Evolutionary conservation across 2,329 filamentous ascomycete species (phyloP).

Genomic region (Nakataea oryzae): DNA sequence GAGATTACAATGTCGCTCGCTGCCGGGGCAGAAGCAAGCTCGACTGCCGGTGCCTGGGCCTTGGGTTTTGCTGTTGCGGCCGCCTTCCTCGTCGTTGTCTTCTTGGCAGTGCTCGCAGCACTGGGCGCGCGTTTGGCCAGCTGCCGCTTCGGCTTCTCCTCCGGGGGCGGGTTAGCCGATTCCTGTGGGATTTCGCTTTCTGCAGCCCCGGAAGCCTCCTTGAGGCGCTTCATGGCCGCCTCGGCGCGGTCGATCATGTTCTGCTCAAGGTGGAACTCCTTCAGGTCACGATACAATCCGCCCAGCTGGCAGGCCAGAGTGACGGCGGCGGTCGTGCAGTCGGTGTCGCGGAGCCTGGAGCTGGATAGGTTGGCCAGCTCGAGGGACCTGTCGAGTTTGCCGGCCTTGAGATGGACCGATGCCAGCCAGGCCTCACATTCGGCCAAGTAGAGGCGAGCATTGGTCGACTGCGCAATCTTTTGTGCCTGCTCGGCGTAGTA

Average conservation of each 20-base stretch:
- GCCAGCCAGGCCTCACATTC: constrained; percentile 45
- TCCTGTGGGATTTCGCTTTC: background rate
- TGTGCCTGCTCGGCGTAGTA: constrained; percentile 81
- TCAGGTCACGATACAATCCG: constrained; percentile 40
- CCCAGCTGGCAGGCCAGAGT: constrained; percentile 44
- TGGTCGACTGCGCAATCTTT: constrained; percentile 61
- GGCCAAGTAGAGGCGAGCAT: constrained; percentile 47
- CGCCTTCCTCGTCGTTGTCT: constrained; percentile 15
- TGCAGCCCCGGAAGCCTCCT: background rate
- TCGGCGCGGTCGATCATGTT: constrained; percentile 39
- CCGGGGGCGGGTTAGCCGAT: constrained; percentile 22
- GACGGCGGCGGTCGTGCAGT: constrained; percentile 31
- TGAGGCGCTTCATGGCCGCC: constrained; percentile 8
- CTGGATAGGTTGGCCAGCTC: constrained; percentile 44
- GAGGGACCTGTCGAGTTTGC: constrained; percentile 46
- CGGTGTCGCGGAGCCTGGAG: constrained; percentile 34
- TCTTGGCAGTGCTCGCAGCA: constrained; percentile 12
- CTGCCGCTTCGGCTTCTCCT: constrained; percentile 16
- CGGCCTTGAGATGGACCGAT: constrained; percentile 44
- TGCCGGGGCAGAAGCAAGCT: background rate
- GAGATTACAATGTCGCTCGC: constrained; percentile 20
- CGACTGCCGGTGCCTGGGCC: constrained; percentile 7
- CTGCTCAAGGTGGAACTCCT: constrained; percentile 30
- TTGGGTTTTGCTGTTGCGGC: constrained; percentile 13
- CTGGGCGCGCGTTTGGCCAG: background rate